Conservation (phyloP, 2,329 filamentous ascomycete species). For the Exophiala dermatitidis region DNA sequence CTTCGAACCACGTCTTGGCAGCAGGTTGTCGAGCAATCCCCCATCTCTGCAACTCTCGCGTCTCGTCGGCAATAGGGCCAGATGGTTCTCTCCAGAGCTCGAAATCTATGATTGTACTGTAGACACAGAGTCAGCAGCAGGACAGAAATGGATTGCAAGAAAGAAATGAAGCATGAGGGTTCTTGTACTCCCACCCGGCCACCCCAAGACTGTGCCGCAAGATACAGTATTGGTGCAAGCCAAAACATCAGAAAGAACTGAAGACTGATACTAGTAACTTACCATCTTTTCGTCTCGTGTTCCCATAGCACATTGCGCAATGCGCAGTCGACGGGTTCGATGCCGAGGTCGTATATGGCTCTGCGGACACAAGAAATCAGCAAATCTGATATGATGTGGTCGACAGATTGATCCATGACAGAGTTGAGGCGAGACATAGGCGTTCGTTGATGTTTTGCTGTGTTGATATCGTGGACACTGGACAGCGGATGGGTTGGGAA, state of each 20-base stretch:
- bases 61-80: slow-evolving; percentile 13
- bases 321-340: slow-evolving; percentile 25
- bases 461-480: too few species aligned
- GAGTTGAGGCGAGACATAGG: too few species aligned
- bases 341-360: slow-evolving; percentile 20
- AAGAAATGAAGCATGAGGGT: not conserved
- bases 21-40: slow-evolving; percentile 18
- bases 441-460: too few species aligned
- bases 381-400: too few species aligned
- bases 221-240: not conserved
- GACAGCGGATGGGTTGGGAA: too few species aligned
- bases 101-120: slow-evolving; percentile 24
- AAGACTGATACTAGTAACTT: not conserved
- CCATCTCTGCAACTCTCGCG: slow-evolving; percentile 24
- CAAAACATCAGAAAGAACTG: not conserved
- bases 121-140: not conserved
- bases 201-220: not conserved
- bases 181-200: too few species aligned
- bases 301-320: slow-evolving; percentile 25
- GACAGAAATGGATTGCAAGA: not conserved
- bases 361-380: not conserved
- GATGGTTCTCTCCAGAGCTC: slow-evolving; percentile 23
- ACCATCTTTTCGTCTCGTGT: slow-evolving; percentile 17
- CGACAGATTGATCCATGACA: too few species aligned
- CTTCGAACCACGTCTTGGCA: slow-evolving; percentile 20